Evolutionary conservation across 2,329 filamentous ascomycete species (phyloP).

Genomic region (Helminthosporium solani): DNA sequence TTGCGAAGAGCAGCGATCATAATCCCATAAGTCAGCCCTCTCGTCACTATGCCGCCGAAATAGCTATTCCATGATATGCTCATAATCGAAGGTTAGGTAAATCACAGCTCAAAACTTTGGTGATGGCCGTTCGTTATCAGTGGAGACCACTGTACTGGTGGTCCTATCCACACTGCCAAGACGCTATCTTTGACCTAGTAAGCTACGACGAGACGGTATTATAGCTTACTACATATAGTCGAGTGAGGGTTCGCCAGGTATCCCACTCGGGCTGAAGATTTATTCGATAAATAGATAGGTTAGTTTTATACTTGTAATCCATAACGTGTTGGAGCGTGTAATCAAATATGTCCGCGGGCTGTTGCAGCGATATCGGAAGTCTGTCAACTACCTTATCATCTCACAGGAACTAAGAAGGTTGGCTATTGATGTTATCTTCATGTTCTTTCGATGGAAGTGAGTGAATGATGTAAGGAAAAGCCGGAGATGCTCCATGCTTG

Average conservation of each 20-base stretch:
- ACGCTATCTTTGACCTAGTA: neutral
- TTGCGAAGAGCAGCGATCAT: neutral
- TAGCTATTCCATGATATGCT: neutral
- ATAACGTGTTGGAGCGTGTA: no score
- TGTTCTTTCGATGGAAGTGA: no score
- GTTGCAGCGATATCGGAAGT: no score
- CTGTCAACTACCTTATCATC: no score
- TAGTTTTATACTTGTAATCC: no score
- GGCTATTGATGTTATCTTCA: no score
- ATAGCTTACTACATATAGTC: no score
- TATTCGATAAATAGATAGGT: no score
- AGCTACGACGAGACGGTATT: slow-evolving; percentile 4
- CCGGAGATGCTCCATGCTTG: no score
- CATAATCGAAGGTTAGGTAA: slow-evolving; percentile 11
- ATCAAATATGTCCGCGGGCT: no score
- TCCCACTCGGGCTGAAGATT: neutral
- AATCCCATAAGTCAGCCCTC: neutral
- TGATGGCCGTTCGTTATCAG: slow-evolving; percentile 14
- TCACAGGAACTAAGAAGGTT: no score
- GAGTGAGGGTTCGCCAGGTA: neutral
- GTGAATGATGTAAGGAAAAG: no score
- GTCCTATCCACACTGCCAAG: slow-evolving; percentile 10
- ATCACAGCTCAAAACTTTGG: neutral
- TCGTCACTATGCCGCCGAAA: neutral
- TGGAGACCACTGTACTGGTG: neutral